Percentiles rank a stretch among this genome's conserved stretches.
Evolutionary conservation across 371 early-diverging fungal species (phyloP).

Genomic region (Apophysomyces elegans): DNA sequence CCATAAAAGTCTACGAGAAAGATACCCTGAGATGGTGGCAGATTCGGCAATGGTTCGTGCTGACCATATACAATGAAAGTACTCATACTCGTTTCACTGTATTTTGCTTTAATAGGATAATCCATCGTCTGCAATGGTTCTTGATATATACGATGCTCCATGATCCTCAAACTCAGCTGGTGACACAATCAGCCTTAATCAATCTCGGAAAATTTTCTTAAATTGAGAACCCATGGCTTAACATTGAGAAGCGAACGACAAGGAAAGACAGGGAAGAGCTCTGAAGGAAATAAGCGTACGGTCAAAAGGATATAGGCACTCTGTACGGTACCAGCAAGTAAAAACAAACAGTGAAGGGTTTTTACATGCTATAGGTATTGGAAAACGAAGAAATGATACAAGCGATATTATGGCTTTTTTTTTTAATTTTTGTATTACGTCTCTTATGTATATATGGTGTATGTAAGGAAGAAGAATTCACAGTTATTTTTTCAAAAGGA

Average conservation of each 20-base stretch:
- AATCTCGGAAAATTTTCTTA: background rate
- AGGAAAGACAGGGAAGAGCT: too few species aligned
- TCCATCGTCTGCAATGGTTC: conserved; percentile 47
- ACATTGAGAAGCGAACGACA: too few species aligned
- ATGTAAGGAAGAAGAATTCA: background rate
- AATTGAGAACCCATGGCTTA: too few species aligned
- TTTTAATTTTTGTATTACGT: background rate
- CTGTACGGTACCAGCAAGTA: too few species aligned
- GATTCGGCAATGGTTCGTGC: conserved; percentile 23
- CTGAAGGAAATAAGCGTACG: too few species aligned
- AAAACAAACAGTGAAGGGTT: too few species aligned
- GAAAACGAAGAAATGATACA: too few species aligned
- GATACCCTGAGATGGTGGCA: conserved; percentile 43
- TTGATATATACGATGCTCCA: conserved; percentile 47
- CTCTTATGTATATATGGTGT: conserved; percentile 1
- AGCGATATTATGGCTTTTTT: too few species aligned
- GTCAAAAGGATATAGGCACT: too few species aligned
- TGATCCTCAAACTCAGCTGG: conserved; percentile 43
- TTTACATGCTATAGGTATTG: too few species aligned
- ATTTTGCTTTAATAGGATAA: conserved; percentile 27
- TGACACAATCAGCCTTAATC: conserved; percentile 33
- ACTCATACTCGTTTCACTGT: background rate
- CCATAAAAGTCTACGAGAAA: conserved; percentile 31
- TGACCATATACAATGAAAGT: background rate
- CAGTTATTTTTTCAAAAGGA: background rate